Evolutionary conservation across 2,329 filamentous ascomycete species (phyloP), one percentile per base, ranked within the genome.

Genomic region (Chaetomiaceae sp.): DNA sequence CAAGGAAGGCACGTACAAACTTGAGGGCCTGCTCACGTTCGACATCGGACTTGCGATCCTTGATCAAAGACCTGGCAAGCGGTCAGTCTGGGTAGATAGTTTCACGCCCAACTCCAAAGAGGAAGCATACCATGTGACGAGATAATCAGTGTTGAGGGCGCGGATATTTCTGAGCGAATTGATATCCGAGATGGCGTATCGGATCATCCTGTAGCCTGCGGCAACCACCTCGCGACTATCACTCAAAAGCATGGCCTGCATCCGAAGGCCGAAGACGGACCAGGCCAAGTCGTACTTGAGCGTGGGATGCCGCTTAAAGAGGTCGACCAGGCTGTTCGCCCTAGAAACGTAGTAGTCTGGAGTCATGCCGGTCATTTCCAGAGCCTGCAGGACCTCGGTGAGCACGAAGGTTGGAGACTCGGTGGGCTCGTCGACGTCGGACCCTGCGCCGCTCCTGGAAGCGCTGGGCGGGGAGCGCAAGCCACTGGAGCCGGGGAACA

Each of bases 11-110:
- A 53, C 93, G 83, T 21, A 97, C 85, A 66, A 99, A 96, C 66
- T 99, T 99, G 62, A 99, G 74, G 12, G 93, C 93, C 69, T 99
- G 93, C 68, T 99, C 93, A 48, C 95, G 82, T 71, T 99, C 93
- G 16, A 99, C 88, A 60, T 92, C 91, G n/a, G 92, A 89, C 68
- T 96, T 97, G 63, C 87, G 86, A 66, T 97, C 93, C 66, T 97
- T 97, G 58, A 95, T 89, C 30, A 99, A 74, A 1, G 93, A 97
- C 54, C 78, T 81, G 51, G 17, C 20, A 38, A 4, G 19, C 10
- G n/a, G 21, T 62, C 34, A 60, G 55, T 25, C 21, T 21, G 25
- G 2, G 16, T n/a, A 17, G 21, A 17, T n/a, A n/a, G 5, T 14
- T 21, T 17, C 13, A 35, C 12, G 9, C 10, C 23, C 5, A 46